These are phyloP conservation scores for Dryas alaskensis DNA, from an alignment of 306 rosid genomes.

Conservation along the genomic window DNA sequence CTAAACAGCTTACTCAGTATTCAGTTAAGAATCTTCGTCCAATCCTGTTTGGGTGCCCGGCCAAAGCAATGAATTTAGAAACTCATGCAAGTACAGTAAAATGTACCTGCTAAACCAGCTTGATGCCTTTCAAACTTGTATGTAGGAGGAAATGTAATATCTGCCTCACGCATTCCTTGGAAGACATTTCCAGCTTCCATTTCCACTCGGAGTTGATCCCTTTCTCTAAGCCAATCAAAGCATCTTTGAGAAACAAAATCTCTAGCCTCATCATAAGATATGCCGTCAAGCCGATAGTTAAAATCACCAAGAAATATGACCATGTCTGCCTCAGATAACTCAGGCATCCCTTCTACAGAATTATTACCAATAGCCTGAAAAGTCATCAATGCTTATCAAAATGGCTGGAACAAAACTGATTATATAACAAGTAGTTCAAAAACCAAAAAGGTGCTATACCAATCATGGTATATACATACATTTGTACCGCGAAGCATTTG, in stretches of 20 bases:
- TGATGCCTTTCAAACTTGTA: constrained; percentile 95
- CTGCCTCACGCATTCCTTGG: constrained; percentile 99
- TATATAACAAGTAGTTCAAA: constrained; percentile 24
- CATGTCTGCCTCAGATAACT: constrained; percentile 89
- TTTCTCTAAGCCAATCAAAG: constrained; percentile 98
- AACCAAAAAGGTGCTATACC: constrained; percentile 27
- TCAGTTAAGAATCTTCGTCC: constrained; percentile 4
- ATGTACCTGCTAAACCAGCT: constrained; percentile 88
- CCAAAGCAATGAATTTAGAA: background rate
- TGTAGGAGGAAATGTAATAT: constrained; percentile 85
- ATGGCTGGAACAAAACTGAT: constrained; percentile 9
- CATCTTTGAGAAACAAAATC: constrained; percentile 97
- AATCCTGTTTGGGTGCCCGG: background rate
- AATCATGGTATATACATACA: constrained; percentile 49
- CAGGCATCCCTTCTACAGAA: constrained; percentile 70
- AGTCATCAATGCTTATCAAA: constrained; percentile 35
- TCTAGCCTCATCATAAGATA: constrained; percentile 93
- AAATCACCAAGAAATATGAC: constrained; percentile 94
- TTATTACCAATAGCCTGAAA: constrained; percentile 47
- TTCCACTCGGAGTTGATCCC: constrained; percentile 91
- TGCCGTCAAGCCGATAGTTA: constrained; percentile 85
- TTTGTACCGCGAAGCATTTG: constrained; percentile 57
- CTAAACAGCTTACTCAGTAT: constrained; percentile 9
- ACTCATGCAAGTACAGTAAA: constrained; percentile 4
- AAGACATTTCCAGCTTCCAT: constrained; percentile 95